These are phyloP conservation scores for Closterium sp. DNA, from an alignment of 139 green algal species.

Conservation along the genomic window DNA sequence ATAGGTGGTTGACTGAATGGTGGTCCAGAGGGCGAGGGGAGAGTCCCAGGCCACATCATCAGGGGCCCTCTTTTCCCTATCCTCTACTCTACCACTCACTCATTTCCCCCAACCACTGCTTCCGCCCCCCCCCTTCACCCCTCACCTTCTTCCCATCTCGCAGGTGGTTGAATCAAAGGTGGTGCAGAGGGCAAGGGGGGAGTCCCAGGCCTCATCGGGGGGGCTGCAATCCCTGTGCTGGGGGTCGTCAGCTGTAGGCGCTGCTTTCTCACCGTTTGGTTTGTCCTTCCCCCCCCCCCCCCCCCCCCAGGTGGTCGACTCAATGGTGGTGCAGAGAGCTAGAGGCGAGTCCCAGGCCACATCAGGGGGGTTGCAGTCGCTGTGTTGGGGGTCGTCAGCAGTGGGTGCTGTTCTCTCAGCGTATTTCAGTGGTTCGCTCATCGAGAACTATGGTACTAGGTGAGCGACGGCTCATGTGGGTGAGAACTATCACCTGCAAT, in stretches of 20 bases:
- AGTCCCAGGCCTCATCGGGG: conserved; percentile 73
- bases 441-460: conserved; percentile 61
- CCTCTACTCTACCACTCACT: no score
- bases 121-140: not conserved
- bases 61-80: no score
- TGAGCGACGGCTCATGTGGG: not conserved
- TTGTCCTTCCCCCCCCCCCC: conserved; percentile 56
- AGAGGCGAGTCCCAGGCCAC: conserved; percentile 54
- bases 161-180: no score
- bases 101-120: no score
- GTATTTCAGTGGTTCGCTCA: conserved; percentile 84
- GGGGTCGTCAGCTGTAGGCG: no score
- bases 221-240: conserved; percentile 83
- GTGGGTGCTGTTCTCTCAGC: conserved; percentile 77
- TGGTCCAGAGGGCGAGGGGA: no score
- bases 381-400: conserved; percentile 85
- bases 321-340: conserved; percentile 85
- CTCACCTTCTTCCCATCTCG: no score
- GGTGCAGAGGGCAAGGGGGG: conserved; percentile 71
- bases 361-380: conserved; percentile 80
- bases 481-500: not conserved
- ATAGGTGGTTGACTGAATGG: no score
- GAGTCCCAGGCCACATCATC: no score
- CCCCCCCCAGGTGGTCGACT: conserved; percentile 80
- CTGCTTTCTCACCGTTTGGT: conserved; percentile 83